Evolutionary conservation across 2,329 filamentous ascomycete genomes (phyloP).

Genomic region (Paramyrothecium roridum): DNA sequence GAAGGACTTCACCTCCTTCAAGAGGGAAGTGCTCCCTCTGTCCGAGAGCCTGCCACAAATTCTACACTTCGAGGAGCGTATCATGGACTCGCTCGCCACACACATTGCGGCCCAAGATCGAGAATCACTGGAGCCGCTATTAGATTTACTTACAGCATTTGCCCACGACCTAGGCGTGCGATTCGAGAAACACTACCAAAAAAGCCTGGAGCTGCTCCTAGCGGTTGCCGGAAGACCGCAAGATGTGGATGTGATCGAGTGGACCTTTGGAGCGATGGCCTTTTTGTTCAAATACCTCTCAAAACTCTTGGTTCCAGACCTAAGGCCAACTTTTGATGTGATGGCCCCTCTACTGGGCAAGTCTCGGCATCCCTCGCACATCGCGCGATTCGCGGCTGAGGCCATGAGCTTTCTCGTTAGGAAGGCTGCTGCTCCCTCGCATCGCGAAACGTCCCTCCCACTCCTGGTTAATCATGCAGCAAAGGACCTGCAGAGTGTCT

Average conservation of each 20-base stretch:
- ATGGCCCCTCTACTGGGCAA: conserved; percentile 84
- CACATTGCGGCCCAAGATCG: conserved; percentile 77
- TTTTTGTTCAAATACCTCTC: conserved; percentile 98
- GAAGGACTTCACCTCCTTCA: conserved; percentile 74
- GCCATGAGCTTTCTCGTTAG: conserved; percentile 90
- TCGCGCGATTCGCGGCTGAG: conserved; percentile 90
- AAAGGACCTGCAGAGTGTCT: conserved; percentile 58
- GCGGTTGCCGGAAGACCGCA: conserved; percentile 74
- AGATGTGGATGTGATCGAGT: conserved; percentile 89
- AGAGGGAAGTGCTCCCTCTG: conserved; percentile 69
- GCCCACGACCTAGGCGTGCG: conserved; percentile 86
- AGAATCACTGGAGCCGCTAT: conserved; percentile 77
- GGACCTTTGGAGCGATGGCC: conserved; percentile 90
- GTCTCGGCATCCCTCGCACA: conserved; percentile 76
- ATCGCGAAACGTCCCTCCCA: conserved; percentile 69
- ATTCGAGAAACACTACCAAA: conserved; percentile 86
- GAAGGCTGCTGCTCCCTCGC: conserved; percentile 77
- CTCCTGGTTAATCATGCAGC: conserved; percentile 71
- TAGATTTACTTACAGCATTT: conserved; percentile 87
- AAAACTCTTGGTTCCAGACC: conserved; percentile 77
- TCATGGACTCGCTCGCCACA: conserved; percentile 72
- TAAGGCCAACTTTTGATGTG: conserved; percentile 79
- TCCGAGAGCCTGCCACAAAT: conserved; percentile 91
- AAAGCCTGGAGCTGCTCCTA: conserved; percentile 71
- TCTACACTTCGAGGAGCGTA: conserved; percentile 81